phyloP scores from a whole-genome alignment of 495 filamentous ascomycete genomes.

The Aspergillus egyptiacus region DNA sequence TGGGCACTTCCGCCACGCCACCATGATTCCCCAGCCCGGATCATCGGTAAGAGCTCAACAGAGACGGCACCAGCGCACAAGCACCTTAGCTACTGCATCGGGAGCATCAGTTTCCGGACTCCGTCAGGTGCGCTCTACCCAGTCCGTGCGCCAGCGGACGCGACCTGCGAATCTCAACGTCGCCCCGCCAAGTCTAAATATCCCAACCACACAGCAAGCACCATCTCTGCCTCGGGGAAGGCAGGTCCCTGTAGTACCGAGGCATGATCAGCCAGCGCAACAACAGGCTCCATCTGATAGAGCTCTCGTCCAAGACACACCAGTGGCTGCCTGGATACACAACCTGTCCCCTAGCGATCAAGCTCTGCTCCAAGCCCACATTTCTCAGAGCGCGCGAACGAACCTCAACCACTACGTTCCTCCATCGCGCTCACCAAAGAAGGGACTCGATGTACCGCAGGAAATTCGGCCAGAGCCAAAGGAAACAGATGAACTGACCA shows the following conservation, averaged over 20 bases:
- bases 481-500: slow-evolving; percentile 40
- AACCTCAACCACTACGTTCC: neutral
- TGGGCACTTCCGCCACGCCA: neutral
- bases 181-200: neutral
- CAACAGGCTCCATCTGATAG: too few species aligned
- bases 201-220: neutral
- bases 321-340: neutral
- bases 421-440: neutral
- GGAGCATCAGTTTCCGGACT: neutral
- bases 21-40: slow-evolving; percentile 7
- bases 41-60: slow-evolving; percentile 8
- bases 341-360: neutral
- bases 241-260: neutral
- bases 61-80: slow-evolving; percentile 11
- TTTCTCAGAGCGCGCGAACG: neutral
- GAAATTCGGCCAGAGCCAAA: slow-evolving; percentile 37
- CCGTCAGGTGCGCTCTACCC: slow-evolving; percentile 2
- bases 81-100: slow-evolving; percentile 4
- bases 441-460: slow-evolving; percentile 15
- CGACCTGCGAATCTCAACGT: neutral
- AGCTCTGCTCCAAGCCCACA: neutral
- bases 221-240: neutral
- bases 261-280: slow-evolving; percentile 3
- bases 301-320: neutral
- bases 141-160: slow-evolving; percentile 3